Conservation (phyloP, 2,329 filamentous ascomycete species). For the Dryadomyces quercivorus region DNA sequence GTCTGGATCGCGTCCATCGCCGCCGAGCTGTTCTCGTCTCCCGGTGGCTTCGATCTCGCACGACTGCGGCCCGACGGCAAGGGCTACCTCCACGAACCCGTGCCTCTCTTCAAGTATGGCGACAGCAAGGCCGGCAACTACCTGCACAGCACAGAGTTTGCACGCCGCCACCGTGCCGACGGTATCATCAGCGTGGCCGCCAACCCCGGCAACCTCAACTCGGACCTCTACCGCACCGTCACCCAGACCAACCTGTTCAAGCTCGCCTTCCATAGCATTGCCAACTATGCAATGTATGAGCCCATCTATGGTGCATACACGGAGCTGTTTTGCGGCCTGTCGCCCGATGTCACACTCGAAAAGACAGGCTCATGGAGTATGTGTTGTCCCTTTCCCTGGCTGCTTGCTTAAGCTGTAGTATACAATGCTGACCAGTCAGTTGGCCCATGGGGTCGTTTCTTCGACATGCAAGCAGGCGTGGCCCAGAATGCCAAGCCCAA, state of each 20-base stretch:
- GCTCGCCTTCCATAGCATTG: not conserved
- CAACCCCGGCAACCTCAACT: conserved; percentile 28
- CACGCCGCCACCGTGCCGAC: conserved; percentile 5
- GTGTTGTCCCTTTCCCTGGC: not conserved
- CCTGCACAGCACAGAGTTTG: conserved; percentile 12
- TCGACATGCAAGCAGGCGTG: not conserved
- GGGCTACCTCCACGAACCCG: not conserved
- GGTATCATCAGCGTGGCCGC: conserved; percentile 12
- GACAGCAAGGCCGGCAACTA: conserved; percentile 12
- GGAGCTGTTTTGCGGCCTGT: conserved; percentile 32
- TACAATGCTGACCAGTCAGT: not conserved
- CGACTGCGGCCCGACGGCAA: not conserved
- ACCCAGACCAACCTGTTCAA: conserved; percentile 8
- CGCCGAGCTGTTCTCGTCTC: conserved; percentile 7
- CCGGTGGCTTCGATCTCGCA: conserved; percentile 8
- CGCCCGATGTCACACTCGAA: conserved; percentile 27
- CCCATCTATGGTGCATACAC: conserved; percentile 32
- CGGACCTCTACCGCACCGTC: conserved; percentile 20
- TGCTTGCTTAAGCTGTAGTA: too few relatives aligned
- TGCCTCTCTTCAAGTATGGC: conserved; percentile 1
- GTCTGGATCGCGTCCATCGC: conserved; percentile 12
- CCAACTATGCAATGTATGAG: conserved; percentile 10
- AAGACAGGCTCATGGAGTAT: not conserved
- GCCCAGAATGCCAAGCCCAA: conserved; percentile 1
- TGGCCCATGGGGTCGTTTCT: conserved; percentile 8